Evolutionary conservation across 108 stramenopile genomes (phyloP).

Genomic region (Pseudonitzschia delicatissima): DNA sequence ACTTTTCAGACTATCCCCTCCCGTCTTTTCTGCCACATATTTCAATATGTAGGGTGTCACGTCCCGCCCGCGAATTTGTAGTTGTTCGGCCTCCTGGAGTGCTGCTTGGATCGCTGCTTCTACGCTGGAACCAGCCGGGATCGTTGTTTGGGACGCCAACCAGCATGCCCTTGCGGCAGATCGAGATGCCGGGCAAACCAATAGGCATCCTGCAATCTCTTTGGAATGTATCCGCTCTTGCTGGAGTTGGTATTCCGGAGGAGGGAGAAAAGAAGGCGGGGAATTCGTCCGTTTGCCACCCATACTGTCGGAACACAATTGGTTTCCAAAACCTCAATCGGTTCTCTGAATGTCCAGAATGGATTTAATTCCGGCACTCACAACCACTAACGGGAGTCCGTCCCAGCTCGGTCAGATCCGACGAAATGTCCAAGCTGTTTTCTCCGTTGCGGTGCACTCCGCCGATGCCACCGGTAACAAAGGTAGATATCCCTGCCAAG

Average conservation of each 20-base stretch:
- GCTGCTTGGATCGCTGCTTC: constrained; percentile 86
- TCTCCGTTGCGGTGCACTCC: constrained; percentile 94
- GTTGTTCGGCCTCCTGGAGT: constrained; percentile 55
- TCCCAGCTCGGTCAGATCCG: constrained; percentile 92
- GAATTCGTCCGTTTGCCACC: constrained; percentile 83
- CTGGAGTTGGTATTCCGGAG: constrained; percentile 63
- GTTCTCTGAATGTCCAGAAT: constrained; percentile 94
- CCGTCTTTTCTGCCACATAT: constrained; percentile 70
- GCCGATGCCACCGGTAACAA: constrained; percentile 93
- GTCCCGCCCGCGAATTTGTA: constrained; percentile 75
- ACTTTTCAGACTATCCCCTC: constrained; percentile 73
- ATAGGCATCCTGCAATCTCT: constrained; percentile 76
- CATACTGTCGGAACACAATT: constrained; percentile 85
- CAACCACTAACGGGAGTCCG: constrained; percentile 91
- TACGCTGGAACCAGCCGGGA: constrained; percentile 79
- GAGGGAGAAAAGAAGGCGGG: constrained; percentile 96
- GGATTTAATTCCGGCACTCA: constrained; percentile 96
- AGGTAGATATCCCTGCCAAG: constrained; percentile 84
- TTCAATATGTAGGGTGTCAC: constrained; percentile 94
- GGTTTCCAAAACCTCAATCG: constrained; percentile 96
- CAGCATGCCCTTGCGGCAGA: constrained; percentile 78
- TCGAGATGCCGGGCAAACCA: constrained; percentile 48
- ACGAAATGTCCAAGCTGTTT: constrained; percentile 84
- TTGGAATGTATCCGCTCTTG: constrained; percentile 60
- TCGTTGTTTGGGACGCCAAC: constrained; percentile 94